These are phyloP conservation scores for Dactylellina parvicollis DNA, from an alignment of 2,329 filamentous ascomycete species.

Conservation along the genomic window DNA sequence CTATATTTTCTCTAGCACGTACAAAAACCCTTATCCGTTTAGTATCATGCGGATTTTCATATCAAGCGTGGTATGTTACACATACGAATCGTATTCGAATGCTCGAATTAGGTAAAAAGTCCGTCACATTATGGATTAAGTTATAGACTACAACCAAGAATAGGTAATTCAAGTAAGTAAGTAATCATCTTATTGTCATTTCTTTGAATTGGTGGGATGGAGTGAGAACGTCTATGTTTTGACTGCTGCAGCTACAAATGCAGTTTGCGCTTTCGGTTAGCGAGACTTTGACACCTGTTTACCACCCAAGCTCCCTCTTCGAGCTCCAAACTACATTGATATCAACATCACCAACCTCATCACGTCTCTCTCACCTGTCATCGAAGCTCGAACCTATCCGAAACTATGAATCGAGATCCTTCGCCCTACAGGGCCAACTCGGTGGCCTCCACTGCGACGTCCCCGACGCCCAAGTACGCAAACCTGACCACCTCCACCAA, in stretches of 20 bases:
- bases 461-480: slow-evolving; percentile 58
- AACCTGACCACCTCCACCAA: slow-evolving; percentile 63
- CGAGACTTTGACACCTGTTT: slow-evolving; percentile 24
- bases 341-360: slow-evolving; percentile 1
- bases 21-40: neutral
- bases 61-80: no score
- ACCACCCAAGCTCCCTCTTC: neutral
- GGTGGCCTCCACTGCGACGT: slow-evolving; percentile 62
- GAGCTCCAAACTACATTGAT: neutral
- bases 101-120: no score
- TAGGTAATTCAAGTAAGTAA: no score
- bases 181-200: neutral
- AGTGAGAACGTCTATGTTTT: neutral
- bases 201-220: neutral
- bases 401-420: slow-evolving; percentile 42
- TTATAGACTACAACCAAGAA: no score
- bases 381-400: neutral
- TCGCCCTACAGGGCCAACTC: slow-evolving; percentile 35
- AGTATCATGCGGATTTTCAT: no score
- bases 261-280: slow-evolving; percentile 2
- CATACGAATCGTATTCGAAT: no score
- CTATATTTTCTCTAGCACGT: slow-evolving; percentile 3
- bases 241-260: neutral
- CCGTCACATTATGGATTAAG: no score
- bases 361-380: neutral